These are phyloP conservation scores for Cucumis sativus DNA, from an alignment of 306 rosid genomes.

Conservation along the genomic window DNA sequence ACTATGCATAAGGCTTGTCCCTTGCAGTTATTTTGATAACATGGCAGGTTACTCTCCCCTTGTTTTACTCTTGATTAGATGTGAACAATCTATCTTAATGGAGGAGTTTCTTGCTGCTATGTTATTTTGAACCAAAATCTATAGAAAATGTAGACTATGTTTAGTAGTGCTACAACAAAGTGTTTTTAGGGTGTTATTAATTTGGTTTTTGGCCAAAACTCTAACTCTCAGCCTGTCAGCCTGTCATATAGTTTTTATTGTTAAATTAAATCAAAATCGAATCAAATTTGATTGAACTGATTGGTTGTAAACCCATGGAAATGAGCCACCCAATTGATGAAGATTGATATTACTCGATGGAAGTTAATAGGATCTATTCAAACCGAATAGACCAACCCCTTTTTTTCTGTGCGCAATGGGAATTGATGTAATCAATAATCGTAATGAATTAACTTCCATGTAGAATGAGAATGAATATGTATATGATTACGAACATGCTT, in stretches of 20 bases:
- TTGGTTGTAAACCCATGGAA: not conserved
- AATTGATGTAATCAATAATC: too few relatives aligned
- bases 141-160: not conserved
- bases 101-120: not conserved
- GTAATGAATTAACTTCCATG: too few relatives aligned
- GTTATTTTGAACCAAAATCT: not conserved
- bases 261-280: not conserved
- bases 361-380: not conserved
- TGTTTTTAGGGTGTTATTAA: not conserved
- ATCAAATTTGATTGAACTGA: not conserved
- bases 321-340: not conserved
- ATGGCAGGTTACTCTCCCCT: not conserved
- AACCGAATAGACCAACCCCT: not conserved
- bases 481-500: too few relatives aligned
- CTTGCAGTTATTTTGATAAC: not conserved
- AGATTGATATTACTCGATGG: not conserved
- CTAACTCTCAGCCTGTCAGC: not conserved
- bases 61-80: not conserved
- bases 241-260: not conserved
- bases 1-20: conserved; percentile 40
- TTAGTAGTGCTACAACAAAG: not conserved
- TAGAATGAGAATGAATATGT: too few relatives aligned
- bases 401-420: too few relatives aligned
- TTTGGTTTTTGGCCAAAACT: not conserved
- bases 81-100: not conserved